Evolutionary conservation across 2,329 filamentous ascomycete species (phyloP).

Genomic region (Xylariales sp.): DNA sequence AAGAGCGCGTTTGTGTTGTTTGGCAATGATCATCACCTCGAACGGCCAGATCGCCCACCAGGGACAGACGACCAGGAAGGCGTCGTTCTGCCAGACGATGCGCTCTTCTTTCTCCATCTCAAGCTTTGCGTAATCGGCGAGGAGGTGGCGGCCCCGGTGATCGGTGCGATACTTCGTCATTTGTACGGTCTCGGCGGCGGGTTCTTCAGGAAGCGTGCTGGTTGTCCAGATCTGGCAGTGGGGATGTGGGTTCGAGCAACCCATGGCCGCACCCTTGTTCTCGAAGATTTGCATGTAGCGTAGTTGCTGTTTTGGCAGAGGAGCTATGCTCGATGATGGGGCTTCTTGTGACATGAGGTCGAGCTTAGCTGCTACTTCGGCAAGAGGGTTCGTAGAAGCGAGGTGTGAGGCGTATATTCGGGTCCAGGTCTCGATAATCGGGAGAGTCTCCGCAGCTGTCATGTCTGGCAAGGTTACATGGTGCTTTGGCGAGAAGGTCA

Average conservation of each 20-base stretch:
- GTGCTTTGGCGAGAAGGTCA: slow-evolving; percentile 89
- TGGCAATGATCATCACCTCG: slow-evolving; percentile 84
- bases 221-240: slow-evolving; percentile 97
- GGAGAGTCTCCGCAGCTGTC: slow-evolving; percentile 67
- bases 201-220: slow-evolving; percentile 85
- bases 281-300: slow-evolving; percentile 99
- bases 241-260: slow-evolving; percentile 96
- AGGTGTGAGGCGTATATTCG: slow-evolving; percentile 81
- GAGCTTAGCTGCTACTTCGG: slow-evolving; percentile 32
- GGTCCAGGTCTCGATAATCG: slow-evolving; percentile 86
- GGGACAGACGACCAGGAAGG: slow-evolving; percentile 83
- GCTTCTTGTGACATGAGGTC: slow-evolving; percentile 33
- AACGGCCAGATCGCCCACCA: slow-evolving; percentile 99
- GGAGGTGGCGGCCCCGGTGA: slow-evolving; percentile 68
- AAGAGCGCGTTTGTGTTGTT: slow-evolving; percentile 76
- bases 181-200: slow-evolving; percentile 70
- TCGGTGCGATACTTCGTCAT: slow-evolving; percentile 72
- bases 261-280: slow-evolving; percentile 97
- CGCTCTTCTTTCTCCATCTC: slow-evolving; percentile 80
- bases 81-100: slow-evolving; percentile 80
- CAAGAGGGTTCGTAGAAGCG: slow-evolving; percentile 64
- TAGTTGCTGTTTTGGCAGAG: slow-evolving; percentile 67
- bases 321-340: slow-evolving; percentile 31
- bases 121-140: slow-evolving; percentile 81
- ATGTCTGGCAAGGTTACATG: slow-evolving; percentile 92